Percentiles rank a stretch among this genome's conserved stretches.
phyloP scores from a whole-genome alignment of 2,329 filamentous ascomycete genomes.

The Tolypocladium guangdongense region DNA sequence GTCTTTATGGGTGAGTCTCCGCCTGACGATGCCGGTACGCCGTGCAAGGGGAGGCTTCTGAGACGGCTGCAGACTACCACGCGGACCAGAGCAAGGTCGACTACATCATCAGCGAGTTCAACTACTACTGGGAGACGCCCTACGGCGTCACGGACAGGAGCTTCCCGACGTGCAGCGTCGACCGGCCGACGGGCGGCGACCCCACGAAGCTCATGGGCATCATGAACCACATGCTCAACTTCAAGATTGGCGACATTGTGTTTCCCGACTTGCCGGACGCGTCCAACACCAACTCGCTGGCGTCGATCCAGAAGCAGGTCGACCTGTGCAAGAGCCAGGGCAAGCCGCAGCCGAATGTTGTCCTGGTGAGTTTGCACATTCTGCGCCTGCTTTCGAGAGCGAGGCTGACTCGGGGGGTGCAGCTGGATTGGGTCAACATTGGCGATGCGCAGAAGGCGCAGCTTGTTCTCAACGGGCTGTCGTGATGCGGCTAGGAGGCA shows the following conservation, averaged over 20 bases:
- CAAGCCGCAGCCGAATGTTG: constrained; percentile 15
- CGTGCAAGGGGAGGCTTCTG: neutral
- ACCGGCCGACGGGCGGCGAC: constrained; percentile 42
- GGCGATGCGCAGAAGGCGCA: constrained; percentile 29
- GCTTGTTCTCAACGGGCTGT: constrained; percentile 25
- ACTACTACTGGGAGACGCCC: constrained; percentile 61
- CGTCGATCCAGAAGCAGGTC: constrained; percentile 17
- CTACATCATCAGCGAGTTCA: constrained; percentile 54
- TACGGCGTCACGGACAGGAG: constrained; percentile 50
- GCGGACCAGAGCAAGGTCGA: constrained; percentile 37
- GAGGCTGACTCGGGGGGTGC: constrained; percentile 2
- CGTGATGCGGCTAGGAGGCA: constrained; percentile 1
- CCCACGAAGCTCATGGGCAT: constrained; percentile 31
- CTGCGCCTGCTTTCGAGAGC: constrained; percentile 5
- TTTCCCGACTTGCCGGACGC: constrained; percentile 21
- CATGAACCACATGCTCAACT: constrained; percentile 27
- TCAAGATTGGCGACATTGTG: constrained; percentile 19
- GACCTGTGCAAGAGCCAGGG: constrained; percentile 15
- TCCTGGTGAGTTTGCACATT: constrained; percentile 20
- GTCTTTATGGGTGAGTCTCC: constrained; percentile 52
- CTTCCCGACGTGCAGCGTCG: constrained; percentile 54
- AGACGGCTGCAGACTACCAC: constrained; percentile 43
- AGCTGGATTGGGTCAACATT: constrained; percentile 32
- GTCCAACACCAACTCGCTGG: constrained; percentile 22
- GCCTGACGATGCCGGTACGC: constrained; percentile 4